phyloP scores from a whole-genome alignment of 169 alveolate species.

The Plasmodium fragile region DNA sequence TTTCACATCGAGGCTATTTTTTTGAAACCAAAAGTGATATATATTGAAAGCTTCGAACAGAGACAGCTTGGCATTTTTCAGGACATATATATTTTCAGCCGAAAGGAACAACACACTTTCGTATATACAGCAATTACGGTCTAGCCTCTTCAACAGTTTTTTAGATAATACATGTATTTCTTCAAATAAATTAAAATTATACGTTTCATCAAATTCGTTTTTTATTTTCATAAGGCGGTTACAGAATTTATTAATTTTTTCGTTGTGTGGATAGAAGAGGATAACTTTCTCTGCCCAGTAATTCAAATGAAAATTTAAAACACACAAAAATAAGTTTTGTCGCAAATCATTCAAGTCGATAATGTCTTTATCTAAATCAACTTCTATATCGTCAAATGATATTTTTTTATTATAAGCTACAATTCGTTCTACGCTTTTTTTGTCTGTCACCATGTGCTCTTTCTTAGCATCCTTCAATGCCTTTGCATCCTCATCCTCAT shows the following conservation, averaged over 20 bases:
- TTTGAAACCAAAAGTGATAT: conserved; percentile 73
- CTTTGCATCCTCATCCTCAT: background rate
- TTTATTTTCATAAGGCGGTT: conserved; percentile 33
- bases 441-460: conserved; percentile 1
- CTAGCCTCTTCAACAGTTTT: conserved; percentile 42
- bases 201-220: conserved; percentile 71
- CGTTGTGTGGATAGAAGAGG: conserved; percentile 71
- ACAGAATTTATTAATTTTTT: conserved; percentile 61
- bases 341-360: conserved; percentile 43
- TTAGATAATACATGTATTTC: conserved; percentile 36
- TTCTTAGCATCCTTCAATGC: background rate
- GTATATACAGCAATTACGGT: conserved; percentile 60
- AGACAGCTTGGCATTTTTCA: conserved; percentile 57
- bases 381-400: conserved; percentile 43
- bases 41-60: conserved; percentile 53
- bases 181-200: conserved; percentile 48
- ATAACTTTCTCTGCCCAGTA: conserved; percentile 77
- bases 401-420: conserved; percentile 42
- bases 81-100: conserved; percentile 35
- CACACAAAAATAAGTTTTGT: conserved; percentile 60
- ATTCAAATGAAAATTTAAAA: conserved; percentile 54
- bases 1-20: conserved; percentile 39
- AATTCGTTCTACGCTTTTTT: conserved; percentile 38
- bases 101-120: conserved; percentile 73
- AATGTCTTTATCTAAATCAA: conserved; percentile 66